These are phyloP conservation scores for Drechslerella stenobrocha DNA, from an alignment of 2,329 filamentous ascomycete species.

Conservation along the genomic window DNA sequence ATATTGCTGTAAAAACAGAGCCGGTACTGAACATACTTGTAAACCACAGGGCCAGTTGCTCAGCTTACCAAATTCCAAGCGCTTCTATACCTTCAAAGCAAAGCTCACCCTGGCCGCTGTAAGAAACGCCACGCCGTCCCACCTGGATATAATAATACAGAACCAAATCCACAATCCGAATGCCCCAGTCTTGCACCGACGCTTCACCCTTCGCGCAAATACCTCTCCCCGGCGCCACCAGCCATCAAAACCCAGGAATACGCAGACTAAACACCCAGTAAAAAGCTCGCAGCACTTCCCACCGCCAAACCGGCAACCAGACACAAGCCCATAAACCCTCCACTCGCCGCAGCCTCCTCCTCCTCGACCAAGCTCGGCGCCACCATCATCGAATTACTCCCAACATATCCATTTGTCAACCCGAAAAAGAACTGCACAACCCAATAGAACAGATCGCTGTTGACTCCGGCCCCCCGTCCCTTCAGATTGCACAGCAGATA, in stretches of 20 bases:
- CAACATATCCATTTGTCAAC: constrained; percentile 81
- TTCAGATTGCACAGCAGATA: constrained; percentile 89
- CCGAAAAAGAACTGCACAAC: constrained; percentile 80
- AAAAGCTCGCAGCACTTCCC: constrained; percentile 37
- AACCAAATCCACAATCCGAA: constrained; percentile 5
- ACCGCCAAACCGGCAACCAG: constrained; percentile 41
- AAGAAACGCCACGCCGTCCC: constrained; percentile 20
- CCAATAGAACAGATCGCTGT: constrained; percentile 86
- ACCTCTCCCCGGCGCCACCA: too few relatives aligned
- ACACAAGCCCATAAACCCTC: constrained; percentile 78
- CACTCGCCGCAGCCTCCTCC: constrained; percentile 82
- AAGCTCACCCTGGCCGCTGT: too few relatives aligned
- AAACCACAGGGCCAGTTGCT: too few relatives aligned
- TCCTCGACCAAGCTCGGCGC: constrained; percentile 78
- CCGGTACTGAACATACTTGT: too few relatives aligned
- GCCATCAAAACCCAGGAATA: not conserved
- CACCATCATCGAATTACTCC: constrained; percentile 88
- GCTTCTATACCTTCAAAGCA: too few relatives aligned
- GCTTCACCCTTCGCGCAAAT: too few relatives aligned
- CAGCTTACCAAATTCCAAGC: too few relatives aligned
- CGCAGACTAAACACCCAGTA: constrained; percentile 13
- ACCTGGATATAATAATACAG: not conserved
- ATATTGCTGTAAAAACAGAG: too few relatives aligned
- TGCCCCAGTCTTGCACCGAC: too few relatives aligned
- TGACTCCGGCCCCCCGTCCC: constrained; percentile 71